Evolutionary conservation across 805 yeast species (phyloP).

Genomic region (Isabelozyma pseudorhagii): DNA sequence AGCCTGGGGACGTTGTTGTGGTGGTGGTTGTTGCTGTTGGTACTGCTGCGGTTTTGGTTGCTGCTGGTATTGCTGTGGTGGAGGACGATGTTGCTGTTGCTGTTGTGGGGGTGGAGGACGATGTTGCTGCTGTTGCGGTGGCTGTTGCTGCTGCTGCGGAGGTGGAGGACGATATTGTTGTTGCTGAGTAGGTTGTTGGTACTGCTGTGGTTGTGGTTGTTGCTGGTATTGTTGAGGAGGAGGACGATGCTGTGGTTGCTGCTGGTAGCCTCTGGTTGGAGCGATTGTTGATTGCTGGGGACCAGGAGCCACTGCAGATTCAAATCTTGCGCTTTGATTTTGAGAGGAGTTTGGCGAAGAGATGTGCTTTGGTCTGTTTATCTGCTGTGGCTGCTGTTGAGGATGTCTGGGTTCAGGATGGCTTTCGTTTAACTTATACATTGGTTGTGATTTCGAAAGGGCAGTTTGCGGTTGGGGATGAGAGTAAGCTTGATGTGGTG

Average conservation of each 20-base stretch:
- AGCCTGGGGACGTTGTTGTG: slow-evolving; percentile 1
- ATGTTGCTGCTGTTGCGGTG: slow-evolving; percentile 1
- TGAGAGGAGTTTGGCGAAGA: slow-evolving; percentile 29
- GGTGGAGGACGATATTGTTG: slow-evolving; percentile 3
- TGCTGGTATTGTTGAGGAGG: not conserved
- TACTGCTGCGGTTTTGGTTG: slow-evolving; percentile 2
- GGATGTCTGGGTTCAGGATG: slow-evolving; percentile 5
- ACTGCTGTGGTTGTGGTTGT: not conserved
- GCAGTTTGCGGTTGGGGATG: slow-evolving; percentile 2
- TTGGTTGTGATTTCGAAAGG: slow-evolving; percentile 9
- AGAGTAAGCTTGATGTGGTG: slow-evolving; percentile 6
- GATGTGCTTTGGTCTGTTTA: slow-evolving; percentile 26
- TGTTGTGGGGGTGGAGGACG: not conserved
- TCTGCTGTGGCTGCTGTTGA: slow-evolving; percentile 13
- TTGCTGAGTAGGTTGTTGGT: not conserved
- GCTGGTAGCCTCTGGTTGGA: slow-evolving; percentile 2
- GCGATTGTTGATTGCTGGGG: slow-evolving; percentile 2
- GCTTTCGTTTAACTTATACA: slow-evolving; percentile 10
- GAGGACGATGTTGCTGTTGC: slow-evolving; percentile 1
- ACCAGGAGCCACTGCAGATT: slow-evolving; percentile 3
- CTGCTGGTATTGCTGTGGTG: not conserved
- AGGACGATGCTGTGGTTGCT: not conserved
- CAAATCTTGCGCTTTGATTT: slow-evolving; percentile 14
- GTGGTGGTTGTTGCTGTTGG: slow-evolving; percentile 8
- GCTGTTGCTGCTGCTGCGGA: slow-evolving; percentile 8